Conservation (phyloP, 1,284 basidiomycete species). For the Vanrija sp. region DNA sequence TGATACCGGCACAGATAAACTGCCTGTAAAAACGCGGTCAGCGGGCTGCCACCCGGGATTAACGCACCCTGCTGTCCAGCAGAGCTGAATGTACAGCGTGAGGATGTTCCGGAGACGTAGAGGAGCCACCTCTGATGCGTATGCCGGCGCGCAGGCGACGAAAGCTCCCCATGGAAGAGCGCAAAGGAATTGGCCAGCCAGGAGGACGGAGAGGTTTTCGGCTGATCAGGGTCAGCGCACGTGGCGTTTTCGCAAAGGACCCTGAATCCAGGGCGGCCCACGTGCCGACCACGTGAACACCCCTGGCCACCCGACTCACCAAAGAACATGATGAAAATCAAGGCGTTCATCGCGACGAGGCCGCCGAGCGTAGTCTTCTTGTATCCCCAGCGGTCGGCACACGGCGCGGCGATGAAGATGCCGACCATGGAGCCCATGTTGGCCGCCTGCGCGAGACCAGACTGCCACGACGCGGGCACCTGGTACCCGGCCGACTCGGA, state of each 20-base stretch:
- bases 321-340: slow-evolving; percentile 30
- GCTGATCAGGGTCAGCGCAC: too few relatives aligned
- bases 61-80: neutral
- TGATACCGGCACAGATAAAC: too few relatives aligned
- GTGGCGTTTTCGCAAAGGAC: too few relatives aligned
- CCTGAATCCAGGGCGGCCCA: too few relatives aligned
- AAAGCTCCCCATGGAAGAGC: slow-evolving; percentile 32
- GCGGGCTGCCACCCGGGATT: too few relatives aligned
- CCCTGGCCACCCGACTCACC: slow-evolving; percentile 18
- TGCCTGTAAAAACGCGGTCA: too few relatives aligned
- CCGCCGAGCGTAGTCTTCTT: slow-evolving; percentile 28
- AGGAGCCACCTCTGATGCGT: slow-evolving; percentile 19
- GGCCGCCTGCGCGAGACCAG: slow-evolving; percentile 26
- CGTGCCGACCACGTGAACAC: too few relatives aligned
- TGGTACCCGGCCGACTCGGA: slow-evolving; percentile 10
- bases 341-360: slow-evolving; percentile 18
- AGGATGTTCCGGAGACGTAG: slow-evolving; percentile 42
- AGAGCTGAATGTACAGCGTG: slow-evolving; percentile 22
- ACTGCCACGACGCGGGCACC: slow-evolving; percentile 33
- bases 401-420: slow-evolving; percentile 38
- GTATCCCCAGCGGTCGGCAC: slow-evolving; percentile 31
- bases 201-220: slow-evolving; percentile 22
- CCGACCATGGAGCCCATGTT: slow-evolving; percentile 38
- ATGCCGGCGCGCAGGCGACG: neutral
- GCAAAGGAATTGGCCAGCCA: slow-evolving; percentile 16